A percentile compares a stretch with the other conserved stretches of the same genome.
Evolutionary conservation across 1,284 basidiomycete species (phyloP).

Genomic region (Polyporus tsugae): DNA sequence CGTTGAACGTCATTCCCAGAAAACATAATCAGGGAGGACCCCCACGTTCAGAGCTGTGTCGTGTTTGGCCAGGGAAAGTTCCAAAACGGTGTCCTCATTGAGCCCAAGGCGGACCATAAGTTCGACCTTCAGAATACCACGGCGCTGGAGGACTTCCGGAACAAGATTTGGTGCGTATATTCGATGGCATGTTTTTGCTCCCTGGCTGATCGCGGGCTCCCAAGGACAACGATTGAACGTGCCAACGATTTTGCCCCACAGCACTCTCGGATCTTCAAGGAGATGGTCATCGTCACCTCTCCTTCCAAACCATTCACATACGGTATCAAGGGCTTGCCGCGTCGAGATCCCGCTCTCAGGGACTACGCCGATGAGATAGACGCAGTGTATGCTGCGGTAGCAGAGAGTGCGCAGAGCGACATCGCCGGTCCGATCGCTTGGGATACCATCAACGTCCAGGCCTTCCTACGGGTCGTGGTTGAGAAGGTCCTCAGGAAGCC

Average conservation of each 20-base stretch:
- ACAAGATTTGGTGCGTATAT: conserved; percentile 41
- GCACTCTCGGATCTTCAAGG: conserved; percentile 48
- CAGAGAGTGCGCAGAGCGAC: conserved; percentile 36
- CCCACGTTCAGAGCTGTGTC: conserved; percentile 40
- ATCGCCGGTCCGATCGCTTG: conserved; percentile 38
- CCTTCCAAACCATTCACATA: conserved; percentile 43
- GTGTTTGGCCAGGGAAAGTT: conserved; percentile 52
- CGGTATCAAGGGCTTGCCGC: conserved; percentile 44
- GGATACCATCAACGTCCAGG: conserved; percentile 29
- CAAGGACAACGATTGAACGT: conserved; percentile 47
- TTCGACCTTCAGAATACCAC: conserved; percentile 36
- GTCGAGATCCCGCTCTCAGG: conserved; percentile 38
- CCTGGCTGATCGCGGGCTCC: too few relatives aligned
- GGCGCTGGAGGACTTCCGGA: conserved; percentile 36
- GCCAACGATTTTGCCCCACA: conserved; percentile 47
- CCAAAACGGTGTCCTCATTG: conserved; percentile 42
- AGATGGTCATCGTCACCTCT: conserved; percentile 46
- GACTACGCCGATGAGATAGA: conserved; percentile 45
- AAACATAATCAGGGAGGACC: conserved; percentile 41
- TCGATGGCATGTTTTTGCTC: not conserved
- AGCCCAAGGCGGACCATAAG: conserved; percentile 37
- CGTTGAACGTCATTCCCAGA: conserved; percentile 32
- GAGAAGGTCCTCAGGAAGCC: conserved; percentile 33
- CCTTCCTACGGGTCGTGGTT: conserved; percentile 40
- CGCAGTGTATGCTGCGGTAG: conserved; percentile 41